These are phyloP conservation scores for Baeospora myosura DNA, from an alignment of 1,284 basidiomycete species.

Conservation along the genomic window DNA sequence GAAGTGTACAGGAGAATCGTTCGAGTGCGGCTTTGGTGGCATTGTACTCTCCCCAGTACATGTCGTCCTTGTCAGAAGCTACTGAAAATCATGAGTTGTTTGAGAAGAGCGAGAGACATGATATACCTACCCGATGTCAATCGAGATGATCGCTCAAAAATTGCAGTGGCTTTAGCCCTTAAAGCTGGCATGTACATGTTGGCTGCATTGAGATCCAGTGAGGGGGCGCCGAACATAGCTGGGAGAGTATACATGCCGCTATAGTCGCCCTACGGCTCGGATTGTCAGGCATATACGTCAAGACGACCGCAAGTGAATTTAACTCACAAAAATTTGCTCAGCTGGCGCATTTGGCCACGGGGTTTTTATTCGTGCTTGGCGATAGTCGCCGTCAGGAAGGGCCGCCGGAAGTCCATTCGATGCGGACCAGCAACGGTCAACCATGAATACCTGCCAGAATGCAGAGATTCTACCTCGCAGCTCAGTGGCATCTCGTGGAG, in stretches of 20 bases:
- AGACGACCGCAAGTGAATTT: too few relatives aligned
- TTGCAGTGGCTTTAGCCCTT: constrained; percentile 39
- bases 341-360: constrained; percentile 32
- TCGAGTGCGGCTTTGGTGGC: constrained; percentile 35
- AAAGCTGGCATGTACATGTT: constrained; percentile 26
- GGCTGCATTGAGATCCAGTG: too few relatives aligned
- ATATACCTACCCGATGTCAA: constrained; percentile 31
- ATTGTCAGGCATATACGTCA: too few relatives aligned
- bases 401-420: constrained; percentile 46
- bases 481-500: constrained; percentile 32
- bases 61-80: constrained; percentile 21
- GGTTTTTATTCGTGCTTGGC: constrained; percentile 42
- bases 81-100: constrained; percentile 11
- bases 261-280: too few relatives aligned
- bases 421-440: constrained; percentile 53
- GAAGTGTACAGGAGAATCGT: constrained; percentile 34
- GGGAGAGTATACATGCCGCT: neutral
- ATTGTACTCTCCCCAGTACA: constrained; percentile 30
- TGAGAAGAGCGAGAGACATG: constrained; percentile 10
- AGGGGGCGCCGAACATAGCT: too few relatives aligned
- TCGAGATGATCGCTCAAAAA: constrained; percentile 45
- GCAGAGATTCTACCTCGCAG: constrained; percentile 41
- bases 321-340: too few relatives aligned
- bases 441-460: constrained; percentile 56
- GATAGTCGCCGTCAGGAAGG: constrained; percentile 43